phyloP scores from a whole-genome alignment of 257 asterid species.

The Haberlea rhodopensis region DNA sequence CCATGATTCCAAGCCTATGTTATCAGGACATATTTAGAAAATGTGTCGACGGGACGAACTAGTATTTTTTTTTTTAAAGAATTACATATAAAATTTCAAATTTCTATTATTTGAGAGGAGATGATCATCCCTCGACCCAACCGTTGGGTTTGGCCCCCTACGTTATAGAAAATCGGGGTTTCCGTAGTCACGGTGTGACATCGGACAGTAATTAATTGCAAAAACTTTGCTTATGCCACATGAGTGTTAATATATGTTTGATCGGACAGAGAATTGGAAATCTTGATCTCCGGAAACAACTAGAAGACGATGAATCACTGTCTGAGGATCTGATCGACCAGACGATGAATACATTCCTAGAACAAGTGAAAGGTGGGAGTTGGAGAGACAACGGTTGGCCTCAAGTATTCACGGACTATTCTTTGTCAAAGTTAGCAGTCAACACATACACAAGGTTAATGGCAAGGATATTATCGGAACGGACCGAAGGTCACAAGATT shows the following conservation, averaged over 20 bases:
- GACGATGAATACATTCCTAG: constrained; percentile 40
- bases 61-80: no score
- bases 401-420: constrained; percentile 56
- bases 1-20: no score
- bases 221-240: no score
- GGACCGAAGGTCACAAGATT: constrained; percentile 54
- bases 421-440: constrained; percentile 57
- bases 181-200: no score
- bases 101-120: no score
- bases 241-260: background rate
- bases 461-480: constrained; percentile 38
- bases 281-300: constrained; percentile 53
- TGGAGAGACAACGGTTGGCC: constrained; percentile 69
- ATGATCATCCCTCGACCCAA: no score
- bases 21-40: no score
- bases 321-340: constrained; percentile 70
- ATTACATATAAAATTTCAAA: no score
- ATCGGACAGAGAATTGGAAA: constrained; percentile 49
- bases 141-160: no score
- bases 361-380: constrained; percentile 55
- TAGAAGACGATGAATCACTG: constrained; percentile 62
- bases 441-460: constrained; percentile 55
- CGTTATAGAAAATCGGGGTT: no score
- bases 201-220: no score
- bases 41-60: no score